Conservation (phyloP, 306 rosid species). For the Quercus gilva region DNA sequence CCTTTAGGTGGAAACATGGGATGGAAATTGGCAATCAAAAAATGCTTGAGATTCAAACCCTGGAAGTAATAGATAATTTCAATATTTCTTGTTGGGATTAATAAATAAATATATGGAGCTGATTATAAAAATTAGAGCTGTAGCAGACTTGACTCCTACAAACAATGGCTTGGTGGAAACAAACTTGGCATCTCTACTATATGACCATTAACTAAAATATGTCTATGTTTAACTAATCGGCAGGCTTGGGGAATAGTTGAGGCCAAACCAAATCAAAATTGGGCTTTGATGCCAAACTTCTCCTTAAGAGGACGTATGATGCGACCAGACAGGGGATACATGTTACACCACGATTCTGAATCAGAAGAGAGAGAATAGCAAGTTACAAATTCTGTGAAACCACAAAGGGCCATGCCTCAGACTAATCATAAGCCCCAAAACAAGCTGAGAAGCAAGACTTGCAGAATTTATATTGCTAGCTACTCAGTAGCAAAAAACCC, state of each 20-base stretch:
- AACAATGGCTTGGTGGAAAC: neutral
- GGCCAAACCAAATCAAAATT: too few relatives aligned
- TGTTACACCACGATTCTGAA: too few relatives aligned
- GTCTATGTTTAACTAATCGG: too few relatives aligned
- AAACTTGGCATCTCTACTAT: neutral
- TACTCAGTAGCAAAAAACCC: neutral
- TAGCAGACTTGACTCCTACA: neutral
- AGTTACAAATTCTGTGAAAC: neutral
- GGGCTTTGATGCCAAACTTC: too few relatives aligned
- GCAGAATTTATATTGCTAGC: neutral
- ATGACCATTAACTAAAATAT: too few relatives aligned
- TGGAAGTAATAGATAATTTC: neutral
- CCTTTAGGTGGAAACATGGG: neutral
- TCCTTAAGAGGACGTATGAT: too few relatives aligned
- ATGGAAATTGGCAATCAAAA: neutral
- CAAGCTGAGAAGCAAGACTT: neutral
- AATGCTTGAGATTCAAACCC: neutral
- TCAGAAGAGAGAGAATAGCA: too few relatives aligned
- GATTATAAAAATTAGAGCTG: neutral
- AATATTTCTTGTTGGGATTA: neutral
- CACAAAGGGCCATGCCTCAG: neutral
- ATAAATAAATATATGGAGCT: neutral
- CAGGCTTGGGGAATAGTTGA: too few relatives aligned
- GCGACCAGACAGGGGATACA: too few relatives aligned
- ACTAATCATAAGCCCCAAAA: neutral